Percentiles rank a stretch among this genome's conserved stretches.
phyloP scores from a whole-genome alignment of 176 grass and related monocot species.

The Triticum timopheevii region DNA sequence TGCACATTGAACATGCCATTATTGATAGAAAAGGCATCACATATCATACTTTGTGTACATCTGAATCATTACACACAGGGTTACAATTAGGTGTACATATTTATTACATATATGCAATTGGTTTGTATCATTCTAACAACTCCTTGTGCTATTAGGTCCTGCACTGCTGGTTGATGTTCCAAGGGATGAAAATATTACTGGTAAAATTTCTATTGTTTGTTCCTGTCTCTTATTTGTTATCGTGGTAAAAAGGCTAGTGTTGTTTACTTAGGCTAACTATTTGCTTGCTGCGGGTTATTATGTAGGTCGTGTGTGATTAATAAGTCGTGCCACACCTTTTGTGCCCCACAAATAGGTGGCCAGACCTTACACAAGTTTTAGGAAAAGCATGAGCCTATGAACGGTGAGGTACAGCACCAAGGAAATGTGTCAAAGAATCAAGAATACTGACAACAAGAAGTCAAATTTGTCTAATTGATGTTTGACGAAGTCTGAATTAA shows the following conservation, averaged over 20 bases:
- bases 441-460: not conserved
- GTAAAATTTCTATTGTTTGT: conserved; percentile 8
- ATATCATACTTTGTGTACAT: not conserved
- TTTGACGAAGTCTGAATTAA: not conserved
- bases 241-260: not conserved
- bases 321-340: not conserved
- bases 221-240: not conserved
- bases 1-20: not conserved
- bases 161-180: conserved; percentile 54
- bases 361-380: not conserved
- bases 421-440: not conserved
- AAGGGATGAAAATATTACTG: conserved; percentile 53
- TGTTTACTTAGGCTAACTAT: not conserved
- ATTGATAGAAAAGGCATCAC: not conserved
- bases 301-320: not conserved
- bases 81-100: not conserved
- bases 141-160: conserved; percentile 29
- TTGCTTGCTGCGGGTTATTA: not conserved
- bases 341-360: not conserved
- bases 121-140: not conserved
- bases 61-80: not conserved
- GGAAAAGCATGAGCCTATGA: not conserved
- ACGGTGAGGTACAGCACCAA: not conserved
- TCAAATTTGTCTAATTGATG: not conserved
- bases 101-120: not conserved